phyloP scores from a whole-genome alignment of 179 eudicot genomes.

The Vitellaria paradoxa region DNA sequence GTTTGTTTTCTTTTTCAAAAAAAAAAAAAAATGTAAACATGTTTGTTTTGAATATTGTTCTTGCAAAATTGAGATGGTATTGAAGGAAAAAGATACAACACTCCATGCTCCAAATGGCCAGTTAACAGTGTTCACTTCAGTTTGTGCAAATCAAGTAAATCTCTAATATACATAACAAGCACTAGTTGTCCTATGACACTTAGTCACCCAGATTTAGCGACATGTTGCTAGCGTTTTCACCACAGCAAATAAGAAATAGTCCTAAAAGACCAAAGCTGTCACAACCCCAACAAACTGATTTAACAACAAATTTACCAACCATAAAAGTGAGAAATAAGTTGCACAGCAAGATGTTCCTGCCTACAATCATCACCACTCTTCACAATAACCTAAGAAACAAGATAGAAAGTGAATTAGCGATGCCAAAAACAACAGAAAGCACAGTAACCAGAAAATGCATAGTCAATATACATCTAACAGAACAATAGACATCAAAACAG shows the following conservation, averaged over 20 bases:
- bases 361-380: slow-evolving; percentile 99
- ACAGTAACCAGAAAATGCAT: not conserved
- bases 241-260: not conserved
- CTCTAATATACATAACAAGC: not conserved
- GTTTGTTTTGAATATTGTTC: not conserved
- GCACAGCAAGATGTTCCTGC: slow-evolving; percentile 98
- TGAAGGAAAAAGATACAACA: not conserved
- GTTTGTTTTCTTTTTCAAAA: too few relatives aligned
- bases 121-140: not conserved
- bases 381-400: slow-evolving; percentile 63
- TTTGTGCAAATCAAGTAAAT: not conserved
- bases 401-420: not conserved
- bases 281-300: not conserved
- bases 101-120: not conserved
- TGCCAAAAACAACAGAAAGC: not conserved
- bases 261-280: not conserved
- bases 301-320: slow-evolving; percentile 39
- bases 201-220: not conserved
- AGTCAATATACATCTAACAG: not conserved
- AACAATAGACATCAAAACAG: not conserved
- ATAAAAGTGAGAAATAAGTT: slow-evolving; percentile 93
- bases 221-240: not conserved
- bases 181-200: not conserved
- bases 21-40: not conserved
- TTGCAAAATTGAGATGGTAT: not conserved